Evolutionary conservation across 1,284 basidiomycete genomes (phyloP).

Genomic region (Trichosporon ovoides): DNA sequence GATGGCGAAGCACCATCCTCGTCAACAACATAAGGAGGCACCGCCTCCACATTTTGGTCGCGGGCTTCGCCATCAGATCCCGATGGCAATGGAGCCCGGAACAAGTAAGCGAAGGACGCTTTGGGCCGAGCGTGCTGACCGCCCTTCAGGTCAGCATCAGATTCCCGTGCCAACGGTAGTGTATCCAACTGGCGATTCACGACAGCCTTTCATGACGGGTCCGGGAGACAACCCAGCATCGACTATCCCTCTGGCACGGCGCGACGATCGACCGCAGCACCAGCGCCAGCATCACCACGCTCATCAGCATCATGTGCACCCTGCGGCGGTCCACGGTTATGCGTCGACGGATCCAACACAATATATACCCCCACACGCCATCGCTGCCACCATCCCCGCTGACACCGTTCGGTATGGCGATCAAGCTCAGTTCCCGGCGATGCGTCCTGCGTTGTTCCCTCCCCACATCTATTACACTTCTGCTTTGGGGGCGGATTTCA

Average conservation of each 20-base stretch:
- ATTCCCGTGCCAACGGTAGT: neutral
- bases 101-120: neutral
- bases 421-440: constrained; percentile 7
- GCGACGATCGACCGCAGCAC: constrained; percentile 3
- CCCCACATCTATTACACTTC: constrained; percentile 20
- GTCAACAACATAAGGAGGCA: constrained; percentile 3
- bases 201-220: neutral
- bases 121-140: neutral
- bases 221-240: neutral
- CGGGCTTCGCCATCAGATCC: neutral
- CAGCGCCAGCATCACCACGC: constrained; percentile 7
- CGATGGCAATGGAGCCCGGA: neutral
- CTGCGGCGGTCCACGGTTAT: constrained; percentile 3
- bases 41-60: neutral
- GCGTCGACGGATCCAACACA: constrained; percentile 11
- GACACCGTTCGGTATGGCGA: constrained; percentile 16
- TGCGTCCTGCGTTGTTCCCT: constrained; percentile 13
- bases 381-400: neutral
- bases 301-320: neutral
- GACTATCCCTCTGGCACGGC: neutral
- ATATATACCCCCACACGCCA: constrained; percentile 10
- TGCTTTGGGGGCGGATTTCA: constrained; percentile 8
- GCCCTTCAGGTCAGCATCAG: neutral
- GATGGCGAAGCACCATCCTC: neutral
- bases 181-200: neutral